phyloP scores from a whole-genome alignment of 108 stramenopile species.

The Pseudonitzschia multistriata region DNA sequence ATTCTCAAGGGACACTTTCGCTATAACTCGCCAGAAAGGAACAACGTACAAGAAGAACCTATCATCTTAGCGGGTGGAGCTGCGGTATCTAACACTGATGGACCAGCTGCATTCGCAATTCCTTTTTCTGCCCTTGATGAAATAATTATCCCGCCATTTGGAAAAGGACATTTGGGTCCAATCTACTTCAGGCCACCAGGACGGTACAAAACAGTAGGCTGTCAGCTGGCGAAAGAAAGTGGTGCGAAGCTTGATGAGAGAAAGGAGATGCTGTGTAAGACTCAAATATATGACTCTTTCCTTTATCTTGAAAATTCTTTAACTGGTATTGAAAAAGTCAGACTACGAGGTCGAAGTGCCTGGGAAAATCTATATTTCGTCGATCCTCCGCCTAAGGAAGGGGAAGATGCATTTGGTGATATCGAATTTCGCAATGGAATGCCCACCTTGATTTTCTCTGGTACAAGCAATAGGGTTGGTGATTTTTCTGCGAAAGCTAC shows the following conservation, averaged over 20 bases:
- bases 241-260: conserved; percentile 13
- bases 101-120: conserved; percentile 69
- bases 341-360: conserved; percentile 51
- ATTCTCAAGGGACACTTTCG: conserved; percentile 46
- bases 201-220: conserved; percentile 33
- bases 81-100: conserved; percentile 18
- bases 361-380: conserved; percentile 71
- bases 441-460: conserved; percentile 64
- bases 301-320: conserved; percentile 79
- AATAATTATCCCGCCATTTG: conserved; percentile 67
- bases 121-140: conserved; percentile 58
- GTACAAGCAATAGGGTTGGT: conserved; percentile 22
- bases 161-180: conserved; percentile 70
- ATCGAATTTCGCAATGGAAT: conserved; percentile 70
- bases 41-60: conserved; percentile 16
- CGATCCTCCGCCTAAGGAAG: conserved; percentile 41
- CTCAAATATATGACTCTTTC: conserved; percentile 45
- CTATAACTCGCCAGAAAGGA: conserved; percentile 4
- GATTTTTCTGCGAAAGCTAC: neutral
- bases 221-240: conserved; percentile 22
- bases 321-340: conserved; percentile 75
- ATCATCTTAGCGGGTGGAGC: conserved; percentile 36
- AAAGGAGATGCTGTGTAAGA: conserved; percentile 25
- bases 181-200: conserved; percentile 78
- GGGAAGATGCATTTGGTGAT: conserved; percentile 49